phyloP scores from a whole-genome alignment of 192 early-diverging fungal species.

The Polychytrium aggregatum region DNA sequence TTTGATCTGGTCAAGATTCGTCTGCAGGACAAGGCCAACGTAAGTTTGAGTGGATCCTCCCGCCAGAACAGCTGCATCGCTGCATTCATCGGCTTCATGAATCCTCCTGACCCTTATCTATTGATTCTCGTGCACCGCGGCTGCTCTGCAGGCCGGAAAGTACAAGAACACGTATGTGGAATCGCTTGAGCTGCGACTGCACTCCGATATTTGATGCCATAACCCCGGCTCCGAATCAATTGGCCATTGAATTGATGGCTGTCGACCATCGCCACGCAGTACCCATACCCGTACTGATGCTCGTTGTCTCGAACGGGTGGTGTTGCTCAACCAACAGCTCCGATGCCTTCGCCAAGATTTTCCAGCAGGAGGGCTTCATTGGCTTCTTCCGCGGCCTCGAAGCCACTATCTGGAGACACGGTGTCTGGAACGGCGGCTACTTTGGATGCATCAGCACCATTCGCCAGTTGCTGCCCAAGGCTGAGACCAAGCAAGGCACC shows the following conservation, averaged over 20 bases:
- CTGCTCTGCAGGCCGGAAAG: conserved; percentile 54
- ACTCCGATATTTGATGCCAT: too few relatives aligned
- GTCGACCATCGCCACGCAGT: too few relatives aligned
- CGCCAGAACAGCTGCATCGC: too few relatives aligned
- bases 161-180: conserved; percentile 63
- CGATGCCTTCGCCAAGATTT: conserved; percentile 72
- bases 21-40: conserved; percentile 80
- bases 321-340: too few relatives aligned
- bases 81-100: too few relatives aligned
- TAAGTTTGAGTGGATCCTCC: conserved; percentile 17
- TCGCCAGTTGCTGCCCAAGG: conserved; percentile 65
- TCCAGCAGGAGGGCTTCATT: conserved; percentile 62
- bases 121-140: too few relatives aligned
- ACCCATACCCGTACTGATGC: too few relatives aligned
- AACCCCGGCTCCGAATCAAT: too few relatives aligned
- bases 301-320: too few relatives aligned
- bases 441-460: conserved; percentile 64
- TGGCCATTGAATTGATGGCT: too few relatives aligned
- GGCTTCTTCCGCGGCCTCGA: conserved; percentile 88
- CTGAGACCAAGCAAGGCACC: conserved; percentile 64
- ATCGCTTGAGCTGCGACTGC: too few relatives aligned
- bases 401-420: conserved; percentile 89
- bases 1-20: conserved; percentile 94
- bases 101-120: too few relatives aligned
- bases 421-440: conserved; percentile 94